Evolutionary conservation across 2,329 filamentous ascomycete species (phyloP).

Genomic region (Cladophialophora psammophila): DNA sequence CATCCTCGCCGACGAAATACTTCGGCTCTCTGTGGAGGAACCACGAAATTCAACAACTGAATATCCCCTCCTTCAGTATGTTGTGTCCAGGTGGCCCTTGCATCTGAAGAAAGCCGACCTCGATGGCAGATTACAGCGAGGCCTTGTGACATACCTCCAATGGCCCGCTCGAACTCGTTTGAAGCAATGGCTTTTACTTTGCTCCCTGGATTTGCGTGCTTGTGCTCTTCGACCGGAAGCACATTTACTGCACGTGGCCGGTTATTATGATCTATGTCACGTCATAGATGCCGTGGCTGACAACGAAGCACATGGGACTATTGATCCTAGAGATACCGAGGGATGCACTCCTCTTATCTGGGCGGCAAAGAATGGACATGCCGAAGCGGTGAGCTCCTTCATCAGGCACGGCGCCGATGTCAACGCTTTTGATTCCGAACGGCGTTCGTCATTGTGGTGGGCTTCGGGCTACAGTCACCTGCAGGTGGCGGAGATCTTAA

Average conservation of each 20-base stretch:
- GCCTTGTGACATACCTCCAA: constrained; percentile 5
- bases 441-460: constrained; percentile 14
- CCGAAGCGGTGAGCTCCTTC: constrained; percentile 10
- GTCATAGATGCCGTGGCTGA: constrained; percentile 7
- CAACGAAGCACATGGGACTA: not conserved
- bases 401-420: constrained; percentile 1
- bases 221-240: constrained; percentile 3
- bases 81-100: constrained; percentile 8
- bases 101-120: constrained; percentile 11
- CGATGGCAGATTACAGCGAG: not conserved
- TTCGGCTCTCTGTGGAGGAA: not conserved
- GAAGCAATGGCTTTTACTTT: constrained; percentile 6
- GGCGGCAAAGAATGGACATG: constrained; percentile 32
- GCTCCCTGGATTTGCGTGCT: constrained; percentile 4
- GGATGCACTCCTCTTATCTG: constrained; percentile 30
- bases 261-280: constrained; percentile 3
- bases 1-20: constrained; percentile 9
- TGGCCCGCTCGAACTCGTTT: constrained; percentile 4
- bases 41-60: too few relatives aligned
- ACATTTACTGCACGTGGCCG: constrained; percentile 9
- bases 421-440: constrained; percentile 2
- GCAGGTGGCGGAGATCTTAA: not conserved
- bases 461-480: not conserved
- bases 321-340: constrained; percentile 16
- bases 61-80: constrained; percentile 10